phyloP scores from a whole-genome alignment of 2,329 filamentous ascomycete genomes.

The Fusarium torulosum region DNA sequence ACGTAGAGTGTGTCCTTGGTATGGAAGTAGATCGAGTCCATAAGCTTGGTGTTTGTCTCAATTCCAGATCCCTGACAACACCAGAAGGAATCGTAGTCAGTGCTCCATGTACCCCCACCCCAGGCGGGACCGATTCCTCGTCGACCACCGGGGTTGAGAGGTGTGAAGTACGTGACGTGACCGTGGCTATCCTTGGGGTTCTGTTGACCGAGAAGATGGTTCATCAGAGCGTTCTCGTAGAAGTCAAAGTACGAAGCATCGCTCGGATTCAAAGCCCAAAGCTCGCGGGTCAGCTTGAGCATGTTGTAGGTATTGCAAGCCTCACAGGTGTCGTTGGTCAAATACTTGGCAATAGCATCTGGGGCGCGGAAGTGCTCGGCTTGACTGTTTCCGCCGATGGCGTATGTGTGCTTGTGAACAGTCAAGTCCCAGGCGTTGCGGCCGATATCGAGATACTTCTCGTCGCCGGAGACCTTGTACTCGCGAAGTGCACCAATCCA shows the following conservation, averaged over 20 bases:
- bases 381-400: constrained; percentile 67
- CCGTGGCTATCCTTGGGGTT: constrained; percentile 59
- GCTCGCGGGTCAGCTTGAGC: constrained; percentile 66
- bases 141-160: constrained; percentile 60
- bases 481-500: constrained; percentile 65
- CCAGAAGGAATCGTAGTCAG: constrained; percentile 66
- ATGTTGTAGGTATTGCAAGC: constrained; percentile 69
- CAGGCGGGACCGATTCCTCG: constrained; percentile 65
- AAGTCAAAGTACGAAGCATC: constrained; percentile 63
- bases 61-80: constrained; percentile 66
- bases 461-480: constrained; percentile 61
- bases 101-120: constrained; percentile 67
- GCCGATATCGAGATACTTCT: constrained; percentile 62
- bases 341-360: constrained; percentile 59
- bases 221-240: constrained; percentile 64
- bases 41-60: constrained; percentile 66
- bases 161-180: constrained; percentile 66
- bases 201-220: constrained; percentile 64
- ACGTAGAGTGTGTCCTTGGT: constrained; percentile 59
- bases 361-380: constrained; percentile 64
- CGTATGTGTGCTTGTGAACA: constrained; percentile 61
- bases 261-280: constrained; percentile 60
- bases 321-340: constrained; percentile 63
- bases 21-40: constrained; percentile 65
- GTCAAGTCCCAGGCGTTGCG: constrained; percentile 63